Percentiles rank a stretch among this genome's conserved stretches.
Evolutionary conservation across 1,284 basidiomycete species (phyloP).

Genomic region (Vanrija sp.): DNA sequence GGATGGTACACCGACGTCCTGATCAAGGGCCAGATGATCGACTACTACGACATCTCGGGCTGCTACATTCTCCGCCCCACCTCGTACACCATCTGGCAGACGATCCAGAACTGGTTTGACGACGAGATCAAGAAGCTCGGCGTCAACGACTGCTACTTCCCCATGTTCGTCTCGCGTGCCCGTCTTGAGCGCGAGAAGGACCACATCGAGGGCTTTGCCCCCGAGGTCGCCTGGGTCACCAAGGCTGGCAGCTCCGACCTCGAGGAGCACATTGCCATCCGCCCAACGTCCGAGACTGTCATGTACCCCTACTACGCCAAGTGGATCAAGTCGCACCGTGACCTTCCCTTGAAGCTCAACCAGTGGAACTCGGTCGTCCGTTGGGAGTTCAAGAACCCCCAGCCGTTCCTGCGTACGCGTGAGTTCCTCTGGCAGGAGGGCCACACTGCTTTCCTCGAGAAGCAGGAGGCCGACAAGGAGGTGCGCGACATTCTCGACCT

Average conservation of each 20-base stretch:
- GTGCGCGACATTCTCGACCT: conserved; percentile 92
- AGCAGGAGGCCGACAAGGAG: conserved; percentile 83
- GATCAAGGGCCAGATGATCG: conserved; percentile 97
- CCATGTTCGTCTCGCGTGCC: conserved; percentile 93
- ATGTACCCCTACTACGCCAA: conserved; percentile 99
- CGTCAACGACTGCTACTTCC: conserved; percentile 98
- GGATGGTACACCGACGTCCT: conserved; percentile 95
- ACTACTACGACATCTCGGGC: conserved; percentile 97
- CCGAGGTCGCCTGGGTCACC: conserved; percentile 99
- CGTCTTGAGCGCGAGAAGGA: conserved; percentile 97
- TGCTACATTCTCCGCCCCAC: conserved; percentile 98
- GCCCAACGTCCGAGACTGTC: conserved; percentile 95
- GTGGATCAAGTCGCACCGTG: conserved; percentile 97
- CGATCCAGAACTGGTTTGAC: conserved; percentile 92
- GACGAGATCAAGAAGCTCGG: conserved; percentile 86
- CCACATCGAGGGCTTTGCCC: conserved; percentile 99
- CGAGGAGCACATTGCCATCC: conserved; percentile 95
- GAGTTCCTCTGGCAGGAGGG: conserved; percentile 99
- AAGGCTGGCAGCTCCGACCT: conserved; percentile 84
- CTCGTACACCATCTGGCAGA: conserved; percentile 96
- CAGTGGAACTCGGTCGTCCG: conserved; percentile 99
- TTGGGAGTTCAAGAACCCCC: conserved; percentile 99
- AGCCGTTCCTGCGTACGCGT: conserved; percentile 97
- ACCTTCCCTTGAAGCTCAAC: conserved; percentile 94
- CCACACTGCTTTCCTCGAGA: conserved; percentile 90